These are phyloP conservation scores for Bolboschoenoplectus hybrid DNA, from an alignment of 202 grass and related monocot genomes.

Conservation along the genomic window DNA sequence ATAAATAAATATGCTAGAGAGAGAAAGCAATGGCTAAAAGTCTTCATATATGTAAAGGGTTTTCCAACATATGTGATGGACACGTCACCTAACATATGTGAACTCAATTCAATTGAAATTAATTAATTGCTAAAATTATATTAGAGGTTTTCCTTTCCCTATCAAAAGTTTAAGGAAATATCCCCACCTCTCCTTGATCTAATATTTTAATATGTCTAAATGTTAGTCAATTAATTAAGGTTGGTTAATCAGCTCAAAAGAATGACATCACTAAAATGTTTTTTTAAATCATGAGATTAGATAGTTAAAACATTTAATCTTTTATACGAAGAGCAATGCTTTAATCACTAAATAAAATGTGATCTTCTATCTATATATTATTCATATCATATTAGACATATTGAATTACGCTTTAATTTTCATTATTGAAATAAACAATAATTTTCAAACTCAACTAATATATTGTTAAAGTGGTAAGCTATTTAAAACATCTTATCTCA, in stretches of 20 bases:
- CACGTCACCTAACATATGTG: neutral
- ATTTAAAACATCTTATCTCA: no score
- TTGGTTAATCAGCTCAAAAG: neutral
- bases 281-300: neutral
- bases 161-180: neutral
- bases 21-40: neutral
- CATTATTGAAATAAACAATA: no score
- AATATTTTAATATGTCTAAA: conserved; percentile 7
- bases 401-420: no score
- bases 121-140: neutral
- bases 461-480: no score
- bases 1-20: neutral
- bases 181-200: neutral
- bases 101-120: neutral
- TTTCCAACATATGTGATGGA: neutral
- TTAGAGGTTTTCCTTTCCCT: neutral
- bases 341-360: no score
- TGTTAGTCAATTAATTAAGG: neutral
- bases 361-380: no score
- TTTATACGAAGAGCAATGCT: no score
- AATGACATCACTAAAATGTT: neutral
- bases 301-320: no score
- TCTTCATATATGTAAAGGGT: neutral
- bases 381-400: no score
- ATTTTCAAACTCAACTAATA: no score